Evolutionary conservation across 257 asterid genomes (phyloP).

Genomic region (Fraxinus quadrangulata): DNA sequence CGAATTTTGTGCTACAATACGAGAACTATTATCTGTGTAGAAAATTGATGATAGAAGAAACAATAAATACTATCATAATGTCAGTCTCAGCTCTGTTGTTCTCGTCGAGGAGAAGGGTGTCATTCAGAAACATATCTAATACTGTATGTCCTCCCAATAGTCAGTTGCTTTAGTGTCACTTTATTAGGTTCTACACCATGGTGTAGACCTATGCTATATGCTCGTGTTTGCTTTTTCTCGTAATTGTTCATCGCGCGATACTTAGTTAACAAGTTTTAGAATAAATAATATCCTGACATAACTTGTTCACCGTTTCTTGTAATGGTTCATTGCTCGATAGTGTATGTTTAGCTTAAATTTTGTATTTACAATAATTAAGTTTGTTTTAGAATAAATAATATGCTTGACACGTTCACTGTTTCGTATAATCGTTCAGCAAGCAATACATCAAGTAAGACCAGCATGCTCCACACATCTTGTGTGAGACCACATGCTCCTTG

Average conservation of each 20-base stretch:
- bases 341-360: background rate
- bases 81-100: background rate
- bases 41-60: slow-evolving; percentile 3
- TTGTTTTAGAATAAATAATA: background rate
- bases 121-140: background rate
- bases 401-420: background rate
- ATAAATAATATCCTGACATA: background rate
- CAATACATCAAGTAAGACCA: background rate
- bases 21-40: background rate
- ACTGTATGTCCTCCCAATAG: background rate
- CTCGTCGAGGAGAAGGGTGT: background rate
- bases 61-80: background rate
- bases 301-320: background rate
- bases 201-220: background rate
- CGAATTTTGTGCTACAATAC: background rate
- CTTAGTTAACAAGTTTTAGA: background rate
- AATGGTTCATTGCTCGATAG: background rate
- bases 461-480: background rate
- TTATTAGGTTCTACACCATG: background rate
- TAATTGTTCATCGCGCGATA: background rate
- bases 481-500: background rate
- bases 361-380: background rate
- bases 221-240: background rate
- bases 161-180: background rate
- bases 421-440: background rate